Evolutionary conservation across 768 basidiomycete genomes (phyloP).

Genomic region (Psilocybe sp.): DNA sequence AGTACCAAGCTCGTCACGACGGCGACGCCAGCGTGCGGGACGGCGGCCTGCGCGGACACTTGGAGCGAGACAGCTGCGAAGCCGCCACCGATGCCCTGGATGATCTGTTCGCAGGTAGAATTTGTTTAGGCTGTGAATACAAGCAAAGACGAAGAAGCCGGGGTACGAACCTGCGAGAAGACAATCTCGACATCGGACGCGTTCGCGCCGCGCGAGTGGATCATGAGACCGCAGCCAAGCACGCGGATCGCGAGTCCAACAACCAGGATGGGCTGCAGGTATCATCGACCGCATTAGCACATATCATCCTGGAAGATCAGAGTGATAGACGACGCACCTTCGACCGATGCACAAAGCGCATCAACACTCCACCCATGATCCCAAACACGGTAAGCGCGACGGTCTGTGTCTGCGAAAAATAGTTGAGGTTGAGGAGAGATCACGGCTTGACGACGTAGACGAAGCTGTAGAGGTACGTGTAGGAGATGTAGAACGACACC

Average conservation of each 20-base stretch:
- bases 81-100: no score
- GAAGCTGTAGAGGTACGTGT: slow-evolving; percentile 34
- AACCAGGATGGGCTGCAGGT: slow-evolving; percentile 52
- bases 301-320: no score
- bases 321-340: no score
- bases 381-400: not conserved
- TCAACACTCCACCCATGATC: not conserved
- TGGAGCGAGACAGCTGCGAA: no score
- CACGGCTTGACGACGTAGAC: slow-evolving; percentile 45
- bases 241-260: slow-evolving; percentile 58
- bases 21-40: no score
- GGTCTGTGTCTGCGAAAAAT: slow-evolving; percentile 61
- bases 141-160: no score
- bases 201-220: slow-evolving; percentile 63
- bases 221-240: slow-evolving; percentile 65
- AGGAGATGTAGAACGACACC: slow-evolving; percentile 68
- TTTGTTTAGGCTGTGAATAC: no score
- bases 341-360: no score
- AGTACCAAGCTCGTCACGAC: no score
- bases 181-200: slow-evolving; percentile 56
- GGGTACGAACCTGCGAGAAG: slow-evolving; percentile 50
- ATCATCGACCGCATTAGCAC: no score
- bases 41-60: no score
- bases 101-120: no score
- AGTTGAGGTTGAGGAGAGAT: slow-evolving; percentile 52